These are phyloP conservation scores for Podospora pseudoanserina DNA, from an alignment of 495 filamentous ascomycete species.

Conservation along the genomic window DNA sequence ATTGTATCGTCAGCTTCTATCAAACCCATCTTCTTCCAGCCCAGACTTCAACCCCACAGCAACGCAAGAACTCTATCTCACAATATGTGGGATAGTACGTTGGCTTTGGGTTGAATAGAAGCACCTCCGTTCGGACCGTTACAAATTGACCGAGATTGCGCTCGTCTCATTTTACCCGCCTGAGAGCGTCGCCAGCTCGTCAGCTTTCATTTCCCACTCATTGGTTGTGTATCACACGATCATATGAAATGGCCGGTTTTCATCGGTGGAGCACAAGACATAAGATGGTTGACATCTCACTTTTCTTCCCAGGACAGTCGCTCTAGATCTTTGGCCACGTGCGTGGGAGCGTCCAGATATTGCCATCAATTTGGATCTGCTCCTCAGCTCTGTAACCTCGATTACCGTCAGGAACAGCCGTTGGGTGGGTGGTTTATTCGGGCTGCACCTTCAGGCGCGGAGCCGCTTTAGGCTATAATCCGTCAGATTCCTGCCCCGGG, in stretches of 20 bases:
- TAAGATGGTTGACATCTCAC: background rate
- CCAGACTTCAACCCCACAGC: background rate
- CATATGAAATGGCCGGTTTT: background rate
- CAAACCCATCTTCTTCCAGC: background rate
- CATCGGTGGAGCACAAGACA: background rate
- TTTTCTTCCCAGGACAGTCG: background rate
- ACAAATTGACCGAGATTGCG: background rate
- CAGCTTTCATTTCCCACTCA: background rate
- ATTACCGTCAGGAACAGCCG: background rate
- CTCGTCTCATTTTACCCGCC: background rate
- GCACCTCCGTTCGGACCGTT: background rate
- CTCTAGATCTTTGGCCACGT: background rate
- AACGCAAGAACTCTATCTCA: background rate
- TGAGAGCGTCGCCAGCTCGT: background rate
- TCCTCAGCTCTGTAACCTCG: background rate
- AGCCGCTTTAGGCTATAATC: conserved; percentile 8
- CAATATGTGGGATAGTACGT: background rate
- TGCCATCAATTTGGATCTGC: background rate
- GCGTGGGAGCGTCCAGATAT: background rate
- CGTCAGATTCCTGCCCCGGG: background rate
- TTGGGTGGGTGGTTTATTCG: background rate
- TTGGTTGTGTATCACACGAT: no score
- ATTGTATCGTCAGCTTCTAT: background rate
- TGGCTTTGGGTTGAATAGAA: background rate
- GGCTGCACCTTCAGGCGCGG: background rate